These are phyloP conservation scores for Iodosphaeria phyllophila DNA, from an alignment of 2,329 filamentous ascomycete genomes.

Conservation along the genomic window DNA sequence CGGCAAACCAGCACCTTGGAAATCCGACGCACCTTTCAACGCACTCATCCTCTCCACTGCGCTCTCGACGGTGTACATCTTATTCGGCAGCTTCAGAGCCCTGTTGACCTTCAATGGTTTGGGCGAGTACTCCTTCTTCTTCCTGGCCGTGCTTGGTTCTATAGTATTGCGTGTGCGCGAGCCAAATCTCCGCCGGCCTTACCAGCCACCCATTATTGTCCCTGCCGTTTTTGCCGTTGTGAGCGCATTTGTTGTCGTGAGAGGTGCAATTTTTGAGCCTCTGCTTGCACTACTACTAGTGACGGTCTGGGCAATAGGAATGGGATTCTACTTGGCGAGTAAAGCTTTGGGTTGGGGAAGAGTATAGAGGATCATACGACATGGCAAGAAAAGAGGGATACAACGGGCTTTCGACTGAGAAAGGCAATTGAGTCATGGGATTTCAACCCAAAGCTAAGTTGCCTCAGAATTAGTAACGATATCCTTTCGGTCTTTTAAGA, in stretches of 20 bases:
- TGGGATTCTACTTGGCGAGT: slow-evolving; percentile 19
- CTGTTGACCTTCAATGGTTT: slow-evolving; percentile 41
- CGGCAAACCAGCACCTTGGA: too few species aligned
- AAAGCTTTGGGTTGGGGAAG: too few species aligned
- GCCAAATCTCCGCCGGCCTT: slow-evolving; percentile 33
- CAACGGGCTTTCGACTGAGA: too few species aligned
- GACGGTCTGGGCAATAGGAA: slow-evolving; percentile 28
- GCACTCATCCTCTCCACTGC: slow-evolving; percentile 29
- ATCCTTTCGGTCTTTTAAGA: too few species aligned
- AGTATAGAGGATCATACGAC: too few species aligned
- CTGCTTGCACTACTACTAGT: slow-evolving; percentile 31
- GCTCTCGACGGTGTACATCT: slow-evolving; percentile 35
- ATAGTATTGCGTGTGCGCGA: slow-evolving; percentile 36
- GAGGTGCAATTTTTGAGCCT: slow-evolving; percentile 40
- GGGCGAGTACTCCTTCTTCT: slow-evolving; percentile 45
- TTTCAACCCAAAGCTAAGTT: too few species aligned
- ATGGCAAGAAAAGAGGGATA: too few species aligned
- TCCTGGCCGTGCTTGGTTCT: slow-evolving; percentile 39
- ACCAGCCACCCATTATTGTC: slow-evolving; percentile 30
- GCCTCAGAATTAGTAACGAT: too few species aligned
- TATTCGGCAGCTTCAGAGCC: slow-evolving; percentile 40
- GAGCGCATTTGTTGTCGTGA: slow-evolving; percentile 38
- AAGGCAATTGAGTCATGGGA: too few species aligned
- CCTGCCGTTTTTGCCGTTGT: slow-evolving; percentile 35
- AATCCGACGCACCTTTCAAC: slow-evolving; percentile 33